phyloP scores from a whole-genome alignment of 176 grass and related monocot species.

The Triticum timopheevii region DNA sequence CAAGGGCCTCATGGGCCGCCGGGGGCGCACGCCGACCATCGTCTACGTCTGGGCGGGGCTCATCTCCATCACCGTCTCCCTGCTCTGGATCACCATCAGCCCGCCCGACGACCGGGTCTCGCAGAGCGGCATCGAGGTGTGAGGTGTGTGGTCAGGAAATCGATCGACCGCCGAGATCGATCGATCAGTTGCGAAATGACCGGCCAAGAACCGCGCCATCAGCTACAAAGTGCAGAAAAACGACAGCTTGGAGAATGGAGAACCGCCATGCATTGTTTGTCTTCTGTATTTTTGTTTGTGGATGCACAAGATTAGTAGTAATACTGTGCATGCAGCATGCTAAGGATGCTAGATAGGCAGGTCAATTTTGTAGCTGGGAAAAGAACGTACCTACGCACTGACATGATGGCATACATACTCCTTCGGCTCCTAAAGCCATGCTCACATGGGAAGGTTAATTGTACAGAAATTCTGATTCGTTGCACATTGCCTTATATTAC shows the following conservation, averaged over 20 bases:
- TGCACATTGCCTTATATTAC: no score
- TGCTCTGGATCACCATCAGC: constrained; percentile 76
- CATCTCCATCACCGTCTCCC: constrained; percentile 74
- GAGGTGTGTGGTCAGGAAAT: background rate
- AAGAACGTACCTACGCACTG: background rate
- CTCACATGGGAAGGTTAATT: background rate
- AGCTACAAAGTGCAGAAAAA: background rate
- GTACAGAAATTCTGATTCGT: background rate
- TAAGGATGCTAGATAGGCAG: background rate
- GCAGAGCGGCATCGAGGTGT: constrained; percentile 33
- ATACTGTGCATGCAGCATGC: background rate
- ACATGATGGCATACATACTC: background rate
- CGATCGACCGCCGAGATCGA: background rate
- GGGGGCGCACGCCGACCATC: constrained; percentile 62
- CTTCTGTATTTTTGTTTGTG: background rate
- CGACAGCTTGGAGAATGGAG: background rate
- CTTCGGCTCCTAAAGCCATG: background rate
- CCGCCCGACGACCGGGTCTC: constrained; percentile 48
- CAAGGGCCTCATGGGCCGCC: constrained; percentile 79
- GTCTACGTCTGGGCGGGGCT: constrained; percentile 77
- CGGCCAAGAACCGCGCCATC: background rate
- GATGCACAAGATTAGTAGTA: background rate
- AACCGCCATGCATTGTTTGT: background rate
- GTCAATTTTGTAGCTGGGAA: background rate
- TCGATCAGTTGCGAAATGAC: background rate